phyloP scores from a whole-genome alignment of 768 basidiomycete genomes.

The Dacryopinax primogenitus region DNA sequence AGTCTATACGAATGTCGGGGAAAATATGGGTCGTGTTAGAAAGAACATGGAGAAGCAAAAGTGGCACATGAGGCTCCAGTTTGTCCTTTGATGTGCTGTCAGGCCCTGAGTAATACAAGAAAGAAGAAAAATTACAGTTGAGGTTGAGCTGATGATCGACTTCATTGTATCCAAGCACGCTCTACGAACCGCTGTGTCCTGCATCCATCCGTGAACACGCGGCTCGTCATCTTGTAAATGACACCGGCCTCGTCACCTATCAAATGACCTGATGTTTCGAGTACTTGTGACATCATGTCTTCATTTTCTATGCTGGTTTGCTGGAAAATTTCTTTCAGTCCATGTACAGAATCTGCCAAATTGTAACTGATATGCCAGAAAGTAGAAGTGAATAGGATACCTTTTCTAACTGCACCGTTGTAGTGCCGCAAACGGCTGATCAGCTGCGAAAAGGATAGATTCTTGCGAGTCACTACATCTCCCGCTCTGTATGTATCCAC shows the following conservation, averaged over 20 bases:
- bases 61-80: conserved; percentile 57
- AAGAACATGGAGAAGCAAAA: conserved; percentile 70
- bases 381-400: conserved; percentile 30
- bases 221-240: not conserved
- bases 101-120: not conserved
- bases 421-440: conserved; percentile 73
- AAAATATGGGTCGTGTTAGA: conserved; percentile 92
- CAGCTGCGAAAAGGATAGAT: conserved; percentile 63
- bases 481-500: conserved; percentile 47
- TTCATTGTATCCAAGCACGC: conserved; percentile 50
- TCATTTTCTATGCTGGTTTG: not conserved
- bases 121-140: conserved; percentile 34
- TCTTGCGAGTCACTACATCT: conserved; percentile 56
- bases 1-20: conserved; percentile 86
- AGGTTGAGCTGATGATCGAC: conserved; percentile 58
- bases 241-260: conserved; percentile 66
- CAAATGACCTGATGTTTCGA: conserved; percentile 53
- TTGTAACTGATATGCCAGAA: conserved; percentile 18
- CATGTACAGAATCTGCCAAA: not conserved
- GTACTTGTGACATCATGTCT: conserved; percentile 62
- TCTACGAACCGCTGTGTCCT: conserved; percentile 77
- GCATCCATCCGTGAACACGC: not conserved
- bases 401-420: conserved; percentile 60
- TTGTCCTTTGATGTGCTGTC: conserved; percentile 38
- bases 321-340: not conserved